Evolutionary conservation across 139 green algal genomes (phyloP).

Genomic region (Pycnococcus provasolii): DNA sequence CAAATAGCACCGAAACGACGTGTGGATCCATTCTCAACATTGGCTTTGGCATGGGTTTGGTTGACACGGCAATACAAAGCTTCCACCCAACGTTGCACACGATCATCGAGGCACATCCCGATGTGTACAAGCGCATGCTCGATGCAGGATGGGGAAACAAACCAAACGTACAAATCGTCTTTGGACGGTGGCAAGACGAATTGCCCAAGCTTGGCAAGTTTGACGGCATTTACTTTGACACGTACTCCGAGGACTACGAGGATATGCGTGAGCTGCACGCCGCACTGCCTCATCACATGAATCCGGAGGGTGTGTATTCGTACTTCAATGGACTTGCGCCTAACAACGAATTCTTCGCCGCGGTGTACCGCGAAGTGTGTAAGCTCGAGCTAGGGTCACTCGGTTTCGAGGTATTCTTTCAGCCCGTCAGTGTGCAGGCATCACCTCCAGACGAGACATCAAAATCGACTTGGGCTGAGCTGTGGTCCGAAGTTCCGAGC

Average conservation of each 20-base stretch:
- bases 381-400: conserved; percentile 42
- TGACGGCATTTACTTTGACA: conserved; percentile 95
- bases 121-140: conserved; percentile 63
- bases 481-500: too few relatives aligned
- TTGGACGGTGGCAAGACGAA: conserved; percentile 74
- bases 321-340: conserved; percentile 88
- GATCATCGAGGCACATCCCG: conserved; percentile 90
- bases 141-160: conserved; percentile 60
- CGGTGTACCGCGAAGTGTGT: conserved; percentile 58
- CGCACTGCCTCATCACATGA: conserved; percentile 57
- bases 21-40: conserved; percentile 82
- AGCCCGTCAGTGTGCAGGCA: too few relatives aligned
- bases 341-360: conserved; percentile 76
- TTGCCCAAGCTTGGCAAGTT: conserved; percentile 38
- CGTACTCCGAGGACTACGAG: conserved; percentile 77
- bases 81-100: conserved; percentile 52
- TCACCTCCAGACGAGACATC: too few relatives aligned
- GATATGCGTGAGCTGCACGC: conserved; percentile 61
- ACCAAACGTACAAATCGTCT: conserved; percentile 64
- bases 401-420: conserved; percentile 35
- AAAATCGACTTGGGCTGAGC: too few relatives aligned
- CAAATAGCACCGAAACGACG: background rate
- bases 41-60: conserved; percentile 86
- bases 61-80: conserved; percentile 52
- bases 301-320: conserved; percentile 65